Evolutionary conservation across 2,329 filamentous ascomycete genomes (phyloP).

Genomic region (Incumbomyces delicatus): DNA sequence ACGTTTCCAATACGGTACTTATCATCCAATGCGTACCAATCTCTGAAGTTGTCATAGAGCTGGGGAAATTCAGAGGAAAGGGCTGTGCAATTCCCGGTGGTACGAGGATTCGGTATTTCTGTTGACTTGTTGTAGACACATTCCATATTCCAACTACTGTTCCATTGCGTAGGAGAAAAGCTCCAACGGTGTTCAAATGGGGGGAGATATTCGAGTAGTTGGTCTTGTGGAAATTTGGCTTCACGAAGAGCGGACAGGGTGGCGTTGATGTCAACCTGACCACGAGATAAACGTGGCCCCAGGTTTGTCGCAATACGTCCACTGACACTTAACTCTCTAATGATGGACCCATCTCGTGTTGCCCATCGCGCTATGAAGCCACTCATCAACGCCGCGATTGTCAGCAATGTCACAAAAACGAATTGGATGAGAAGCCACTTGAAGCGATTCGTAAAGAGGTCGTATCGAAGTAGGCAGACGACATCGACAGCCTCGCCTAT

Average conservation of each 20-base stretch:
- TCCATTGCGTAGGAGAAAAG: constrained; percentile 10
- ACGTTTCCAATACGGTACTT: not conserved
- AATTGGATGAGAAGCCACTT: constrained; percentile 9
- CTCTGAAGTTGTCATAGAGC: not conserved
- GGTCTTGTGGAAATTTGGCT: constrained; percentile 9
- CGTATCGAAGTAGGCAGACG: constrained; percentile 8
- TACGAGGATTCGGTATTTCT: not conserved
- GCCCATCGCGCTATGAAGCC: constrained; percentile 12
- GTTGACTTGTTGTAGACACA: constrained; percentile 8
- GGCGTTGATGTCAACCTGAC: constrained; percentile 5
- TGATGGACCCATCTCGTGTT: not conserved
- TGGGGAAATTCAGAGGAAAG: not conserved
- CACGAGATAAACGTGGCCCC: not conserved
- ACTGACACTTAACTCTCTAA: constrained; percentile 1
- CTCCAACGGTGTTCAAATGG: constrained; percentile 5
- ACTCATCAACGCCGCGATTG: constrained; percentile 7
- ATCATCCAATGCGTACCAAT: not conserved
- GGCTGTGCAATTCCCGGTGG: constrained; percentile 5
- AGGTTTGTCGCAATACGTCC: constrained; percentile 4
- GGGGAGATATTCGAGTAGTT: constrained; percentile 11
- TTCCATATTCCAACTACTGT: constrained; percentile 11
- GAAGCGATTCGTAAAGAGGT: constrained; percentile 3
- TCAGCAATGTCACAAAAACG: constrained; percentile 7
- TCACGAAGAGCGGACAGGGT: constrained; percentile 7
- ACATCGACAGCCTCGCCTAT: constrained; percentile 10